Evolutionary conservation across 2,329 filamentous ascomycete genomes (phyloP), one percentile per base, ranked within the genome.

Genomic region (Arthrocladium fulminans): DNA sequence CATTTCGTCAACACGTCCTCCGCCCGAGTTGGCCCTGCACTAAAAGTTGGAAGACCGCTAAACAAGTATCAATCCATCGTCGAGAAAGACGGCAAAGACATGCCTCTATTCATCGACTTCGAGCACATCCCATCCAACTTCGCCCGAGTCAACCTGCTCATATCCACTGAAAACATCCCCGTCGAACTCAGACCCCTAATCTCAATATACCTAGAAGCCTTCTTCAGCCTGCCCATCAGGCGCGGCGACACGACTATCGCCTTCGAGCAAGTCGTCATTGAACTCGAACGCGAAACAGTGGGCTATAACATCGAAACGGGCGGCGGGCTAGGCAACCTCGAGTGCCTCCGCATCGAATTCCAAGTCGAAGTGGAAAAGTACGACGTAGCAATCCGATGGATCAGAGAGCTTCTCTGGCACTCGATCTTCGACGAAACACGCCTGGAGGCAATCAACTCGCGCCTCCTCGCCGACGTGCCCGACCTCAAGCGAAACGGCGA

Each of bases 111-210:
- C 66, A 75, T 98, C n/a, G 90, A 98, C 66, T 98, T 94, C 56
- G 92, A 98, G 67, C 83, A 95, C 60, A 88, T 97, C 12, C 83
- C 84, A 2, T 94, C 87, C 51, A 94, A 88, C 61, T 98, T 98
- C 64, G 88, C 94, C 5, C 84, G 90, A 58, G 76, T 97, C 50
- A 83, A 80, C 41, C 67, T 97, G 19, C 80, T 92, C 48, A 73
- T 97, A 43, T 87, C 87, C 45, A 94, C 88, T 0, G 77, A 81
- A 1, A 73, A 79, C 25, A 73, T 96, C 1, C 87, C 89, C 0
- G 76, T 84, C n/a, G 79, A 89, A 54, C 76, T 90, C 51, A 88
- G 90, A 62, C 92, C 92, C 2, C 68, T 98, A 19, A 73, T 97
- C 41, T 77, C 83, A 2, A 75, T 97, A 34, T 97, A 94, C 61